phyloP scores from a whole-genome alignment of 2,329 filamentous ascomycete species.

The Escovopsis weberi region DNA sequence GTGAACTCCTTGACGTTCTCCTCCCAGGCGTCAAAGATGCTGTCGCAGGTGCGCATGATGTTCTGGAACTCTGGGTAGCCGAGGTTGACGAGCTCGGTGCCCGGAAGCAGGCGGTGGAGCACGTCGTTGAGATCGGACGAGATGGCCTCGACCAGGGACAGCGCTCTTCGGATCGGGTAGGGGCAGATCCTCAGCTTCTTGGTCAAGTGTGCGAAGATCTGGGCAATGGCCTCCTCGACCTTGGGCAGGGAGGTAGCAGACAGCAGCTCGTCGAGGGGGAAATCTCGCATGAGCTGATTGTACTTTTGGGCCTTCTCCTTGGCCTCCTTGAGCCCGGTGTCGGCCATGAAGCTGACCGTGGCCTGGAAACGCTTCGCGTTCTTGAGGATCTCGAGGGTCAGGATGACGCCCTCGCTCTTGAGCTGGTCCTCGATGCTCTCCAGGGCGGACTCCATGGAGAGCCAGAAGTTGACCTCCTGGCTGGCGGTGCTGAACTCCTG shows the following conservation, averaged over 20 bases:
- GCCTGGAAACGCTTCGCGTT: constrained; percentile 97
- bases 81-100: constrained; percentile 77
- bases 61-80: constrained; percentile 81
- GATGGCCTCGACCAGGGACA: constrained; percentile 93
- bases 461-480: constrained; percentile 98
- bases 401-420: constrained; percentile 69
- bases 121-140: constrained; percentile 82
- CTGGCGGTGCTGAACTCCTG: constrained; percentile 56
- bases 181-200: constrained; percentile 95
- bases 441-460: constrained; percentile 88
- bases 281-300: constrained; percentile 97
- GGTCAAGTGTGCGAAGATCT: constrained; percentile 91
- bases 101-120: constrained; percentile 73
- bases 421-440: constrained; percentile 86
- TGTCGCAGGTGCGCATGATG: constrained; percentile 69
- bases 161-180: constrained; percentile 81
- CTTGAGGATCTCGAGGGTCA: constrained; percentile 90
- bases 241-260: constrained; percentile 83
- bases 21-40: constrained; percentile 87
- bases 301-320: constrained; percentile 96
- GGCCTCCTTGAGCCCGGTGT: constrained; percentile 90
- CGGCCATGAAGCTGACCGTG: constrained; percentile 89
- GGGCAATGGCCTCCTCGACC: constrained; percentile 72
- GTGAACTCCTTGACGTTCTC: constrained; percentile 96
- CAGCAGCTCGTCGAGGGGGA: constrained; percentile 85